phyloP scores from a whole-genome alignment of 2,329 filamentous ascomycete species.

The Stachybotrys echinatus region DNA sequence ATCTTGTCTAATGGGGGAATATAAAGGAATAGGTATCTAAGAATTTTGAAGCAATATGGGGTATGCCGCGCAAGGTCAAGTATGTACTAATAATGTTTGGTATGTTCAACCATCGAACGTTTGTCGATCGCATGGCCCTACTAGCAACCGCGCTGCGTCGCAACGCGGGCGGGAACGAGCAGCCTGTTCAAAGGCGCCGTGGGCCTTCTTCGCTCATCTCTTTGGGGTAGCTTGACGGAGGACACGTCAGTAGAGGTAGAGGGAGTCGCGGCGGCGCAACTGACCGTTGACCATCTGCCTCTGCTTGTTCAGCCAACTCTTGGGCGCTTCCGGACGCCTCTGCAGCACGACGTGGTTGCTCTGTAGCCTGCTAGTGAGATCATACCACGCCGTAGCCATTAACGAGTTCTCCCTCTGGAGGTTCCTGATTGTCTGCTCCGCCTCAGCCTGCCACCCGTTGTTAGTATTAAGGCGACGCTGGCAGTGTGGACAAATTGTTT shows the following conservation, averaged over 20 bases:
- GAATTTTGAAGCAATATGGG: conserved; percentile 1
- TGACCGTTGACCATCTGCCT: conserved; percentile 63
- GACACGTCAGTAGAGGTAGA: conserved; percentile 36
- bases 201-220: conserved; percentile 32
- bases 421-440: conserved; percentile 56
- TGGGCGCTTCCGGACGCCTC: conserved; percentile 66
- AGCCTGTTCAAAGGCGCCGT: no score
- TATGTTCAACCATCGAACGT: not conserved
- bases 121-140: not conserved
- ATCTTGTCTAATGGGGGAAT: not conserved
- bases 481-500: conserved; percentile 2
- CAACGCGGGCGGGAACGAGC: no score
- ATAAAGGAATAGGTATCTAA: conserved; percentile 2
- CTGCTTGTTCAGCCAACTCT: conserved; percentile 83
- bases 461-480: not conserved
- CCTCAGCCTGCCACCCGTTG: conserved; percentile 40
- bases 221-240: conserved; percentile 37
- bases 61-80: not conserved
- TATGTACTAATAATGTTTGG: not conserved
- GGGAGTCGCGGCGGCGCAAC: conserved; percentile 36
- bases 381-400: conserved; percentile 82
- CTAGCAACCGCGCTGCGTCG: not conserved
- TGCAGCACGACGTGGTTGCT: conserved; percentile 79
- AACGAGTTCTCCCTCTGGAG: conserved; percentile 73
- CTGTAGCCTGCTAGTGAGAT: conserved; percentile 71